Evolutionary conservation across 2,329 filamentous ascomycete genomes (phyloP).

Genomic region (Cadophora sp.): DNA sequence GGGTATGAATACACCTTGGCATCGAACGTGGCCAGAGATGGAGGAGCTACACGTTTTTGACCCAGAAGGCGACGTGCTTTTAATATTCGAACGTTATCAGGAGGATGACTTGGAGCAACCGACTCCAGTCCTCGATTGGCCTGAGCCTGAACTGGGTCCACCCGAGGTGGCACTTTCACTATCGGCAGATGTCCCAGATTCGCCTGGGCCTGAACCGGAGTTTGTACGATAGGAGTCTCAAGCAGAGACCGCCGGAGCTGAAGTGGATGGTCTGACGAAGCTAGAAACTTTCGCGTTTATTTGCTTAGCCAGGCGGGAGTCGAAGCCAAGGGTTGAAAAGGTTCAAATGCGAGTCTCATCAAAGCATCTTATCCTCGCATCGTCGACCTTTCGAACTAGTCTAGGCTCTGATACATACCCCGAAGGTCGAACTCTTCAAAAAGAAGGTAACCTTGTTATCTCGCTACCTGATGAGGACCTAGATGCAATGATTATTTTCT

Average conservation of each 20-base stretch:
- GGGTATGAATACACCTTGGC: constrained; percentile 12
- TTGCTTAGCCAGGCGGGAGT: not conserved
- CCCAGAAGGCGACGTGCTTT: constrained; percentile 18
- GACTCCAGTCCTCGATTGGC: too few species aligned
- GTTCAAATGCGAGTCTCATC: constrained; percentile 29
- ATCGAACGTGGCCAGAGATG: constrained; percentile 14
- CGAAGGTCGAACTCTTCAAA: constrained; percentile 21
- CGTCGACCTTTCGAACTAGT: constrained; percentile 24
- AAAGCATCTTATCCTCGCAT: constrained; percentile 32
- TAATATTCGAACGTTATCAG: constrained; percentile 10
- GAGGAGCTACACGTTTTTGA: constrained; percentile 17
- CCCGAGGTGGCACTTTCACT: not conserved
- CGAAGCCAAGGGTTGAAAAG: not conserved
- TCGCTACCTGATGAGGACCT: constrained; percentile 28
- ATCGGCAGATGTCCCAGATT: not conserved
- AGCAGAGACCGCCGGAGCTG: not conserved
- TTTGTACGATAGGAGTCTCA: not conserved
- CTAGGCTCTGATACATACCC: constrained; percentile 24
- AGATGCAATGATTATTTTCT: constrained; percentile 30
- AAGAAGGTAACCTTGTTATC: constrained; percentile 22
- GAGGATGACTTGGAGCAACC: not conserved
- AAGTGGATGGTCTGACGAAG: not conserved
- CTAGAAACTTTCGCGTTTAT: not conserved
- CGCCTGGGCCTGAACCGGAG: not conserved
- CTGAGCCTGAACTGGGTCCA: not conserved